Conservation (phyloP, 2,329 filamentous ascomycete species). For the Zopfia rhizophila region DNA sequence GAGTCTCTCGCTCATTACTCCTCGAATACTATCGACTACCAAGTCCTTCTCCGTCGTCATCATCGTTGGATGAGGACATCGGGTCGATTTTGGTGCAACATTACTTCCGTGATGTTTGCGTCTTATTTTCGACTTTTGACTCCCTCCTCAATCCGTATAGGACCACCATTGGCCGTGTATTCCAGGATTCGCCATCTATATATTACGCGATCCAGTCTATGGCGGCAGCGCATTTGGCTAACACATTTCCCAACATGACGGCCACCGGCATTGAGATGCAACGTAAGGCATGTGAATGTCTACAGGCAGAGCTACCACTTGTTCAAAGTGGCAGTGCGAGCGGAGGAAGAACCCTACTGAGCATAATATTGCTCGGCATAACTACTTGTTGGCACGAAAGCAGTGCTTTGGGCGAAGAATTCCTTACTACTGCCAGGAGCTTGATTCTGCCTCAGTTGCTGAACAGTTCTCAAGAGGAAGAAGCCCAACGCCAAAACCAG, state of each 20-base stretch:
- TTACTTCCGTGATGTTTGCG: constrained; percentile 71
- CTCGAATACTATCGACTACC: constrained; percentile 50
- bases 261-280: constrained; percentile 63
- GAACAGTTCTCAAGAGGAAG: constrained; percentile 41
- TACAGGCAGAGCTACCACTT: constrained; percentile 60
- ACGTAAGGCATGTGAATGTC: constrained; percentile 62
- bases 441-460: constrained; percentile 58
- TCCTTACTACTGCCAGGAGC: constrained; percentile 60
- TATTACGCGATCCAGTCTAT: constrained; percentile 72
- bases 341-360: constrained; percentile 65
- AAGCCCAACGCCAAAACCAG: constrained; percentile 50
- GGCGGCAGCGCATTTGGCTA: constrained; percentile 69
- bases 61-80: constrained; percentile 56
- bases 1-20: constrained; percentile 52
- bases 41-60: constrained; percentile 42
- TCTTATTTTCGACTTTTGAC: constrained; percentile 72
- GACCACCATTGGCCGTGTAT: constrained; percentile 66
- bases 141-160: constrained; percentile 70
- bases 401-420: constrained; percentile 64
- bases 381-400: constrained; percentile 70
- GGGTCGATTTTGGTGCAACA: constrained; percentile 69
- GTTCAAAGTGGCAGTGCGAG: constrained; percentile 52
- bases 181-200: constrained; percentile 67
- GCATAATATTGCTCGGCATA: constrained; percentile 67
- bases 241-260: constrained; percentile 66